These are phyloP conservation scores for Cystobasidium ongulense DNA, from an alignment of 768 basidiomycete genomes.

Conservation along the genomic window DNA sequence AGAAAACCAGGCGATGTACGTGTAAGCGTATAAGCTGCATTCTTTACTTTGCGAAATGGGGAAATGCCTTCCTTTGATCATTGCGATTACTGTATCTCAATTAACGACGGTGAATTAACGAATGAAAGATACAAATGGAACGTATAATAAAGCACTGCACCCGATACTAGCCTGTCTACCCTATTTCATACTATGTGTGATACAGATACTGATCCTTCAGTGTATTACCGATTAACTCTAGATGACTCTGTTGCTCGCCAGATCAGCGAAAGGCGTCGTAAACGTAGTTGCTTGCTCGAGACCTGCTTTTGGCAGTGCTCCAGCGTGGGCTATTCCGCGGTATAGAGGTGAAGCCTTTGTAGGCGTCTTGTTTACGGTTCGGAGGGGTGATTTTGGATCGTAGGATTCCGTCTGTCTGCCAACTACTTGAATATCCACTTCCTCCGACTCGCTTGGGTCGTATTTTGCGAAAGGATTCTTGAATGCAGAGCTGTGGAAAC, in stretches of 20 bases:
- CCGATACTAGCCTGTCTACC: no score
- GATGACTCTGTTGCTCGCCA: background rate
- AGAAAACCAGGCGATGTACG: no score
- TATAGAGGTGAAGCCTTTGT: background rate
- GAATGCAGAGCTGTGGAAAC: background rate
- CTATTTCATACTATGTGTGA: no score
- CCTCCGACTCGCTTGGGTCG: background rate
- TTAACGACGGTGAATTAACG: background rate
- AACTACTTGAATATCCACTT: background rate
- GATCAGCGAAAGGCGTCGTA: background rate
- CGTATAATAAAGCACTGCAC: no score
- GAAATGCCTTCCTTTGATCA: background rate
- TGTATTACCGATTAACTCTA: background rate
- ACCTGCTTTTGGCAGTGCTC: background rate
- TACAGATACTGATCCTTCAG: no score
- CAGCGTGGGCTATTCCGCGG: background rate
- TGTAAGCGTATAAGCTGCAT: no score
- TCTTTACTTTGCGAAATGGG: no score
- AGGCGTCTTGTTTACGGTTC: background rate
- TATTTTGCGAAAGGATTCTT: background rate
- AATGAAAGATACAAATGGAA: background rate
- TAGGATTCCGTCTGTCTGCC: background rate
- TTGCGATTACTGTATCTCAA: background rate
- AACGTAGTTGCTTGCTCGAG: background rate
- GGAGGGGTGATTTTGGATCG: background rate